Percentiles rank a stretch among this genome's conserved stretches.
Conservation (phyloP, 805 yeast species). For the Diddensiella transvaalensis region DNA sequence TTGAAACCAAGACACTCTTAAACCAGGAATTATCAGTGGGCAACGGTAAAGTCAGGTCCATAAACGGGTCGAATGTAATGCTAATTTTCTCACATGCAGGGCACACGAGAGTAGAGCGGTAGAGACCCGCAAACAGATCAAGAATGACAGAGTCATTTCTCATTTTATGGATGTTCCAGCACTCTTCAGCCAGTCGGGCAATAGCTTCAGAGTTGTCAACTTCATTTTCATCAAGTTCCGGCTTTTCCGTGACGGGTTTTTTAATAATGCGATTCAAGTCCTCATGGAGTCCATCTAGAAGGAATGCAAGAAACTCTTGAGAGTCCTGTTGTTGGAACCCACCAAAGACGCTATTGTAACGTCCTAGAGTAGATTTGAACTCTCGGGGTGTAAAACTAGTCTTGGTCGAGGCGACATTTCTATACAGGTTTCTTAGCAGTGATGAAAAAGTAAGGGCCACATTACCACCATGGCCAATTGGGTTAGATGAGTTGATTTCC, state of each 20-base stretch:
- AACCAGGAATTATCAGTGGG: constrained; percentile 76
- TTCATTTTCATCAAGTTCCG: constrained; percentile 65
- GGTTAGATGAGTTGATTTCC: constrained; percentile 74
- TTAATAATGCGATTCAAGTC: constrained; percentile 78
- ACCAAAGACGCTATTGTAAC: constrained; percentile 70
- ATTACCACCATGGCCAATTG: constrained; percentile 80
- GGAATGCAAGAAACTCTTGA: constrained; percentile 84
- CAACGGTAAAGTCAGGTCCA: constrained; percentile 82
- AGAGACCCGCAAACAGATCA: constrained; percentile 86
- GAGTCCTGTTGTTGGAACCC: constrained; percentile 90
- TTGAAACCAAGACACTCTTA: constrained; percentile 49
- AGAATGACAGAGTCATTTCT: constrained; percentile 82
- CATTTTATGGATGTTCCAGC: constrained; percentile 75
- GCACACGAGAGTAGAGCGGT: constrained; percentile 84
- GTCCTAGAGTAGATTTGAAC: constrained; percentile 75
- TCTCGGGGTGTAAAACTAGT: constrained; percentile 57
- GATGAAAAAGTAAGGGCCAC: constrained; percentile 74
- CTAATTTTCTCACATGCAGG: constrained; percentile 79
- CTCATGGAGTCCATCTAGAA: constrained; percentile 87
- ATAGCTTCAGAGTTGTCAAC: constrained; percentile 48
- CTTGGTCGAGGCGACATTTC: constrained; percentile 12
- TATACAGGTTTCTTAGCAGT: constrained; percentile 58
- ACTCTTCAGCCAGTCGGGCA: constrained; percentile 59
- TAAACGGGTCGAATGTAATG: constrained; percentile 90
- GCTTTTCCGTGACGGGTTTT: constrained; percentile 87